Percentiles rank a stretch among this genome's conserved stretches.
These are phyloP conservation scores for Quercus variabilis DNA, from an alignment of 306 rosid genomes.

Conservation along the genomic window DNA sequence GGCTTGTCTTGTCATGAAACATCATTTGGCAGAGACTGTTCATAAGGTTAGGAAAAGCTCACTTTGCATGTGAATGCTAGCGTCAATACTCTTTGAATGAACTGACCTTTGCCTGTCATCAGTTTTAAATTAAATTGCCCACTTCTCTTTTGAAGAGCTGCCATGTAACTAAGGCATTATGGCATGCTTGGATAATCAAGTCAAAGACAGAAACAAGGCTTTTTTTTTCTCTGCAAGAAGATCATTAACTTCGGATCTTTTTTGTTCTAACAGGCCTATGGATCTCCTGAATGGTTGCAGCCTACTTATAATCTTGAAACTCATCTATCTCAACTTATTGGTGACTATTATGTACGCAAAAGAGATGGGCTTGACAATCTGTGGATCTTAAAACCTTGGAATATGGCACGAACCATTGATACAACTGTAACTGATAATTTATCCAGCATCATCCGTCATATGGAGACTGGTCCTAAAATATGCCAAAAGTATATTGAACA, in stretches of 20 bases:
- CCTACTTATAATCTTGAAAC: slow-evolving; percentile 90
- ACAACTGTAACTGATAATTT: slow-evolving; percentile 82
- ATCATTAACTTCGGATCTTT: background rate
- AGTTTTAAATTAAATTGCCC: slow-evolving; percentile 4
- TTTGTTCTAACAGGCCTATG: slow-evolving; percentile 57
- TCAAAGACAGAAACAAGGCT: background rate
- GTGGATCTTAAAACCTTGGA: slow-evolving; percentile 98
- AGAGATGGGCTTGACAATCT: slow-evolving; percentile 67
- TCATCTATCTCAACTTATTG: slow-evolving; percentile 80
- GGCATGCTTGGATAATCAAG: slow-evolving; percentile 7
- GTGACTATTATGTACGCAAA: slow-evolving; percentile 66
- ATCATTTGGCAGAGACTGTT: slow-evolving; percentile 91
- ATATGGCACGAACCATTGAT: slow-evolving; percentile 98
- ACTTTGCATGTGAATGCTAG: slow-evolving; percentile 4
- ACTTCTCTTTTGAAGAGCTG: background rate
- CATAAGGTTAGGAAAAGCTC: slow-evolving; percentile 58
- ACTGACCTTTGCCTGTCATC: background rate
- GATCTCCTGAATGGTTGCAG: slow-evolving; percentile 92
- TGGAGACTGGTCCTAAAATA: slow-evolving; percentile 97
- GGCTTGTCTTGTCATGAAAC: slow-evolving; percentile 97
- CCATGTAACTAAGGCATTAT: background rate
- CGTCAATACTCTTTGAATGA: slow-evolving; percentile 6
- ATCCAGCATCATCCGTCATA: slow-evolving; percentile 74
- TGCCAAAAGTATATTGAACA: slow-evolving; percentile 96
- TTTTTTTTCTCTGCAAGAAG: background rate